Conservation (phyloP, 2,329 filamentous ascomycete species). For the Pseudogymnoascus sp. region DNA sequence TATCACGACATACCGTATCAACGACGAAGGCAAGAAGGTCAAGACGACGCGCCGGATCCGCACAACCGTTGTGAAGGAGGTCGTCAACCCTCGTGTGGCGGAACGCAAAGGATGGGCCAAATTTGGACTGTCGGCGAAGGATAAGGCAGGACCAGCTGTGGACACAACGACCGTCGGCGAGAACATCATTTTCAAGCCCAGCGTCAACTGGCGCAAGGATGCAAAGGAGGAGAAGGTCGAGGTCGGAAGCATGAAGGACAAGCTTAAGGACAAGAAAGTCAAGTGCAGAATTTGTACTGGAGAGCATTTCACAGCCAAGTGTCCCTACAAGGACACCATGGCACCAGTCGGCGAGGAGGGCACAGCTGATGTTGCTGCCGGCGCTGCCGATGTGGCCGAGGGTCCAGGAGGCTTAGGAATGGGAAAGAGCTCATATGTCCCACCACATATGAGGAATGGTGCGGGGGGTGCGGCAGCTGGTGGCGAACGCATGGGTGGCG, state of each 20-base stretch:
- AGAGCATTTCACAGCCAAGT: slow-evolving; percentile 98
- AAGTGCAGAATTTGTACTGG: slow-evolving; percentile 98
- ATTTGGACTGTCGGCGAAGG: slow-evolving; percentile 84
- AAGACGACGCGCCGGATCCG: slow-evolving; percentile 96
- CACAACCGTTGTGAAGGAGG: slow-evolving; percentile 81
- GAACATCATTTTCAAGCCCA: slow-evolving; percentile 95
- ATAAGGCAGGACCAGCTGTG: slow-evolving; percentile 69
- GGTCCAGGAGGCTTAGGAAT: slow-evolving; percentile 50
- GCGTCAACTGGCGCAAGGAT: slow-evolving; percentile 87
- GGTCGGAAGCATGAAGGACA: slow-evolving; percentile 66
- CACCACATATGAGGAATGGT: slow-evolving; percentile 78
- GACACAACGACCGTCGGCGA: slow-evolving; percentile 93
- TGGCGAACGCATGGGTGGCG: slow-evolving; percentile 73
- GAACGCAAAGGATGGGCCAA: slow-evolving; percentile 90
- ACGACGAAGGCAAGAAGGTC: slow-evolving; percentile 90
- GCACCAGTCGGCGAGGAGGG: slow-evolving; percentile 64
- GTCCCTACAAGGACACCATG: slow-evolving; percentile 99
- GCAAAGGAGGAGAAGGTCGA: slow-evolving; percentile 74
- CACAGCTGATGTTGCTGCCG: slow-evolving; percentile 46
- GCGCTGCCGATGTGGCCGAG: slow-evolving; percentile 35
- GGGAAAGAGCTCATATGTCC: slow-evolving; percentile 81
- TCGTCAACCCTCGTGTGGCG: slow-evolving; percentile 92
- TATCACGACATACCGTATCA: slow-evolving; percentile 78
- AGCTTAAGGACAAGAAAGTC: slow-evolving; percentile 98
- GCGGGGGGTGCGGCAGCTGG: slow-evolving; percentile 43